phyloP scores from a whole-genome alignment of 2,329 filamentous ascomycete genomes.

The Penicillium sp. region DNA sequence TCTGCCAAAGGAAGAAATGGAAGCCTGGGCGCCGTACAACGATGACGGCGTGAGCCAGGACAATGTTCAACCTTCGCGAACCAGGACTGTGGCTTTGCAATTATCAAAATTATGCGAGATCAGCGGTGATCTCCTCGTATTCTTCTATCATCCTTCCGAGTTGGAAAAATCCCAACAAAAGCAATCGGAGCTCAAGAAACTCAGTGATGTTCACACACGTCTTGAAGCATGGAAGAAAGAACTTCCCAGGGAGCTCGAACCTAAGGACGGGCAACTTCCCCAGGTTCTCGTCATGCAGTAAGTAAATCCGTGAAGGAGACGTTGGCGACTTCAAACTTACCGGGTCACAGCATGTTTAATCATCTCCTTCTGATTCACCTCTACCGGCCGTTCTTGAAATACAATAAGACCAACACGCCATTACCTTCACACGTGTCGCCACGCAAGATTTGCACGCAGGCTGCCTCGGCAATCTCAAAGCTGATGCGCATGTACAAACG shows the following conservation, averaged over 20 bases:
- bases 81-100: constrained; percentile 76
- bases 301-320: constrained; percentile 37
- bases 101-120: constrained; percentile 86
- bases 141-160: constrained; percentile 81
- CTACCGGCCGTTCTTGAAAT: constrained; percentile 92
- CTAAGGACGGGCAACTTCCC: constrained; percentile 83
- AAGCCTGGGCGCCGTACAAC: constrained; percentile 83
- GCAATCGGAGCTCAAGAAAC: constrained; percentile 81
- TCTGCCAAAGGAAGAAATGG: constrained; percentile 82
- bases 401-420: constrained; percentile 75
- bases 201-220: constrained; percentile 85
- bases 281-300: constrained; percentile 85
- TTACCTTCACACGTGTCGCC: constrained; percentile 85
- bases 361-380: constrained; percentile 93
- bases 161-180: constrained; percentile 66
- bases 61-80: constrained; percentile 75
- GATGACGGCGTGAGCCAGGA: constrained; percentile 74
- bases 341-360: constrained; percentile 79
- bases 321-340: constrained; percentile 15
- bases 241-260: constrained; percentile 80
- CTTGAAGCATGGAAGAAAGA: constrained; percentile 86
- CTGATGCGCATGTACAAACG: constrained; percentile 93
- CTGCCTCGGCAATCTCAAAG: constrained; percentile 86
- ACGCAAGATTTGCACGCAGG: constrained; percentile 84
- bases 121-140: constrained; percentile 81